Evolutionary conservation across 164 flowering plant genomes (phyloP).

Genomic region (Macadamia tetraphylla): DNA sequence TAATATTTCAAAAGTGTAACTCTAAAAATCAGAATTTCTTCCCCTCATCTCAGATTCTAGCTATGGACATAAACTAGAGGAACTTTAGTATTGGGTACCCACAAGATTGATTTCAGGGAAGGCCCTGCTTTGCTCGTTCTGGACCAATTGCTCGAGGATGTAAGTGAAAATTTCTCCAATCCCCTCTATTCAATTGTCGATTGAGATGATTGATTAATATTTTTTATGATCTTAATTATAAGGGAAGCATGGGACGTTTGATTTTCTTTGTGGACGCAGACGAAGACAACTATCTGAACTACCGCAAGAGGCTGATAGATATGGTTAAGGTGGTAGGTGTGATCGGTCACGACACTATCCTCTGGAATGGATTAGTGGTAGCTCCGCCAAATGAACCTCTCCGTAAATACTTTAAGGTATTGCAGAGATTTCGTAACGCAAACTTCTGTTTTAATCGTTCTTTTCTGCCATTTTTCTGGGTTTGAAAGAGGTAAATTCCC

Average conservation of each 20-base stretch:
- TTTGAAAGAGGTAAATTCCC: no score
- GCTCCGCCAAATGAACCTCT: constrained; percentile 87
- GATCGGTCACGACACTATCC: constrained; percentile 96
- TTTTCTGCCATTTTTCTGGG: no score
- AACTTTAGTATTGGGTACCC: constrained; percentile 81
- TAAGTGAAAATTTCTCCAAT: constrained; percentile 18
- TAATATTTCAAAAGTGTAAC: no score
- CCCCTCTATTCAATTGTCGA: no score
- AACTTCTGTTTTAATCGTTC: no score
- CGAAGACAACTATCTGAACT: constrained; percentile 91
- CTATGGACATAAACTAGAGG: constrained; percentile 90
- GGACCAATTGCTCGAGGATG: constrained; percentile 72
- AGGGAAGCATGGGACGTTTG: constrained; percentile 75
- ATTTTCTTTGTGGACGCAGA: constrained; percentile 98
- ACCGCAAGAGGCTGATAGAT: constrained; percentile 87
- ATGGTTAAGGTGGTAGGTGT: constrained; percentile 86
- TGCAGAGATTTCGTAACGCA: constrained; percentile 78
- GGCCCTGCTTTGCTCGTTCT: constrained; percentile 94
- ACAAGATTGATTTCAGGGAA: constrained; percentile 93
- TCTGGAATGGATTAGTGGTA: constrained; percentile 94
- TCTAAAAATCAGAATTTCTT: background rate
- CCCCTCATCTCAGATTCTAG: constrained; percentile 52
- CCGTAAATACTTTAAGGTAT: constrained; percentile 76
- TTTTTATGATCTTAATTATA: constrained; percentile 15
- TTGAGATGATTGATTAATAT: background rate